Conservation (phyloP, 305 asterid species). For the Solanum chacoense region DNA sequence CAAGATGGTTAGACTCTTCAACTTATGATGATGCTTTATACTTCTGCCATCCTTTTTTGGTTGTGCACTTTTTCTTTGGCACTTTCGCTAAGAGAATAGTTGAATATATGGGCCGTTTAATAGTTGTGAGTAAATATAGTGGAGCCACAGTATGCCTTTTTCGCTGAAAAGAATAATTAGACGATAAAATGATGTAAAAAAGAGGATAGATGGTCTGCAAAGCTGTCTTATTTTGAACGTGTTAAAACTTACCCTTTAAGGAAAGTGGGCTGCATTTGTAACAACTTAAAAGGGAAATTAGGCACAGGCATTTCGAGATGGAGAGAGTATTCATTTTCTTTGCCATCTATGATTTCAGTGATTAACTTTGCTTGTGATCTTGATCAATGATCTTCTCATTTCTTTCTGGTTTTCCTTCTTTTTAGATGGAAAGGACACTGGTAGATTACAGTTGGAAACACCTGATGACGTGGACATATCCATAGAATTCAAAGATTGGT, state of each 20-base stretch:
- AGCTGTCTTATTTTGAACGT: conserved; percentile 1
- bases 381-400: conserved; percentile 8
- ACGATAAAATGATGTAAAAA: background rate
- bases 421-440: conserved; percentile 45
- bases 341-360: background rate
- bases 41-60: background rate
- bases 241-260: background rate
- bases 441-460: conserved; percentile 54
- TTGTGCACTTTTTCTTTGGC: background rate
- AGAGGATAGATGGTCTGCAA: background rate
- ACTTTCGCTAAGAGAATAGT: background rate
- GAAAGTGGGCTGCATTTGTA: background rate
- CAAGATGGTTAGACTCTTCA: conserved; percentile 25
- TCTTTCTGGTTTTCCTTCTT: conserved; percentile 9
- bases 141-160: background rate
- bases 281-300: background rate
- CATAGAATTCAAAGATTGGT: conserved; percentile 83
- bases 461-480: conserved; percentile 89
- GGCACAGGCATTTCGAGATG: background rate
- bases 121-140: background rate
- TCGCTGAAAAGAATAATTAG: background rate
- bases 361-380: background rate
- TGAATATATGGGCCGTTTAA: background rate
- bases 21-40: conserved; percentile 7
- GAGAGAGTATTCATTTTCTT: background rate